Evolutionary conservation across 352 stramenopile species (phyloP).

Genomic region (Phytophthora tentaculata): DNA sequence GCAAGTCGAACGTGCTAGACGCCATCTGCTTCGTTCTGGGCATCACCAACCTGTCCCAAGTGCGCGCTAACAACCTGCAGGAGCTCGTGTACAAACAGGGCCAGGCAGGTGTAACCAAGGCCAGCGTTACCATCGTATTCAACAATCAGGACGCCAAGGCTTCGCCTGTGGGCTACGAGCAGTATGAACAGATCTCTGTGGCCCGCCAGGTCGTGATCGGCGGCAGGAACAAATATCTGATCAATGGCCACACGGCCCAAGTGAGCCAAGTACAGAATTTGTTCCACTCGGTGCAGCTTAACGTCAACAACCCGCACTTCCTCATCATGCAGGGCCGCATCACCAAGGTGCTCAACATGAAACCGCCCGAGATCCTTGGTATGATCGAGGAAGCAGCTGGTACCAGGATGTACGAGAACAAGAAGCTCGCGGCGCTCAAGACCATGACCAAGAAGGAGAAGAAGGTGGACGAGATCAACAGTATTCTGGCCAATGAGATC

Average conservation of each 20-base stretch:
- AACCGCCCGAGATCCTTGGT: conserved; percentile 98
- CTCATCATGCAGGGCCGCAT: conserved; percentile 99
- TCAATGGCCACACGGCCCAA: conserved; percentile 98
- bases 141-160: conserved; percentile 96
- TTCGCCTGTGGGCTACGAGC: conserved; percentile 97
- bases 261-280: conserved; percentile 99
- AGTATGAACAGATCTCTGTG: conserved; percentile 99
- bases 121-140: conserved; percentile 99
- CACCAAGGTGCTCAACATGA: conserved; percentile 99
- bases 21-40: conserved; percentile 99
- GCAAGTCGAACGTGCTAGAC: conserved; percentile 99
- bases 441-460: conserved; percentile 99
- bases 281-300: conserved; percentile 99
- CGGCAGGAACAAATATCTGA: conserved; percentile 99
- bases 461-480: conserved; percentile 99
- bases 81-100: conserved; percentile 99
- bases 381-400: conserved; percentile 99
- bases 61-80: conserved; percentile 98
- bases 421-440: conserved; percentile 97
- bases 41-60: conserved; percentile 99
- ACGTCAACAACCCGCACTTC: conserved; percentile 99
- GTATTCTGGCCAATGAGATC: conserved; percentile 98
- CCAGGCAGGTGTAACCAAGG: conserved; percentile 99
- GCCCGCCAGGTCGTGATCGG: conserved; percentile 98
- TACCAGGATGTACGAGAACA: conserved; percentile 99